Base-by-base conservation (phyloP, 164 flowering plant species). In the Brasenia schreberi region DNA sequence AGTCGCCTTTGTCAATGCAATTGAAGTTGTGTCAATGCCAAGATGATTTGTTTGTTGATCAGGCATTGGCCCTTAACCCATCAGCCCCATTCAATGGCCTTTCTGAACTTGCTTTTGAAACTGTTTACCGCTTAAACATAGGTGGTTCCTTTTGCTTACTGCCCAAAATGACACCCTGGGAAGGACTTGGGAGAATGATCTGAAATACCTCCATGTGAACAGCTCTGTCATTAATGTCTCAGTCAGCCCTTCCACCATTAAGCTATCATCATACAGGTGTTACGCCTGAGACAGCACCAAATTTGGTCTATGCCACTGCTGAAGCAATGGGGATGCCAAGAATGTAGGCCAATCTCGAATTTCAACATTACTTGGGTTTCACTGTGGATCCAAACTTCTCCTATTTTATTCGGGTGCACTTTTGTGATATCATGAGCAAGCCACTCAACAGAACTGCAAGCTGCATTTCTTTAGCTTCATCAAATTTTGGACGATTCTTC, bases 331-430 rank as follows among this genome's bases (percentile, higher is more conserved):
- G 79, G 4, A n/a, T n/a, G 71, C 83, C 67, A 75, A 91, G 33
- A 82, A 82, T 72, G 85, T 84, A 19, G 19, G 79, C 6, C 71
- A 64, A n/a, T n/a, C 66, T 60, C 4, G 52, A 91, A 77, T 75
- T 94, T 89, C 84, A 94, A 94, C 73, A 67, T 94, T 19, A 91
- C 98, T 10, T 94, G 98, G 98, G 92, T 78, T 82, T 94, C 63
- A 3, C 73, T 5, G 89, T 94, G 5, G 89, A 89, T 75, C 87
- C 95, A 17, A 63, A 69, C 27, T 91, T 84, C 76, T 66, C 43
- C 66, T 91, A 94, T 69, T 77, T 94, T 64, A 77, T 94, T 18
- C 77, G 98, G 65, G 76, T 82, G 4, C 98, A 94, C 69, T 88
- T 94, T 73, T 91, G 98, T 68, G 98, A 94, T 69, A 84, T 94